A percentile compares a stretch with the other conserved stretches of the same genome.
Conservation (phyloP, 2,329 filamentous ascomycete genomes). For the Plenodomus tracheiphilus region DNA sequence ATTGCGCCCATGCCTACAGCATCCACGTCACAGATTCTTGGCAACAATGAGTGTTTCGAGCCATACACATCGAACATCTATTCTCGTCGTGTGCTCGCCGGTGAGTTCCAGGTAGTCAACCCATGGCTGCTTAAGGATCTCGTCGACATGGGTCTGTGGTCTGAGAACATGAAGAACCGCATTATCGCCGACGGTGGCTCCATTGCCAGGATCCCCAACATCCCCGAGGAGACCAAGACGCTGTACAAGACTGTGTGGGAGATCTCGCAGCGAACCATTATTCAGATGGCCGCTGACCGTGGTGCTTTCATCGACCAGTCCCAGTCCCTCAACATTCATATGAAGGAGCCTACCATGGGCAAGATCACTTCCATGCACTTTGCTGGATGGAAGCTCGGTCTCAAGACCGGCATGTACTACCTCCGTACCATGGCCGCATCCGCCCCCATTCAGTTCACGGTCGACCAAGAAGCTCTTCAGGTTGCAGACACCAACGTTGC, state of each 20-base stretch:
- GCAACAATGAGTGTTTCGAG: slow-evolving; percentile 99
- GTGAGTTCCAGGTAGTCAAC: slow-evolving; percentile 99
- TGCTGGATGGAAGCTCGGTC: slow-evolving; percentile 95
- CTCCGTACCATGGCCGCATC: slow-evolving; percentile 96
- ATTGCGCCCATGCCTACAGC: slow-evolving; percentile 98
- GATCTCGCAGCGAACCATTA: slow-evolving; percentile 91
- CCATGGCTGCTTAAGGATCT: slow-evolving; percentile 98
- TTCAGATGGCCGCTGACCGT: slow-evolving; percentile 98
- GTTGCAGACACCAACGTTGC: slow-evolving; percentile 80
- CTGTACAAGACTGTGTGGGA: slow-evolving; percentile 99
- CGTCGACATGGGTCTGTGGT: slow-evolving; percentile 97
- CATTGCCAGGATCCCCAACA: slow-evolving; percentile 95
- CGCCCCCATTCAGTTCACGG: slow-evolving; percentile 97
- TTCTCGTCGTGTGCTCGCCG: slow-evolving; percentile 94
- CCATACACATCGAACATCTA: slow-evolving; percentile 99
- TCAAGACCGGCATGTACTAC: slow-evolving; percentile 99
- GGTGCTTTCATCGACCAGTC: slow-evolving; percentile 99
- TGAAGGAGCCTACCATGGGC: slow-evolving; percentile 99
- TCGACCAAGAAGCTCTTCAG: slow-evolving; percentile 93
- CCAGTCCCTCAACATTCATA: slow-evolving; percentile 98
- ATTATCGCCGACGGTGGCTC: slow-evolving; percentile 97
- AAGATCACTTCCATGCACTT: slow-evolving; percentile 99
- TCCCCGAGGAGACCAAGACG: slow-evolving; percentile 91
- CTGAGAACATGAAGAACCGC: slow-evolving; percentile 99
- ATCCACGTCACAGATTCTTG: slow-evolving; percentile 94